These are phyloP conservation scores for Aphanomyces invadans DNA, from an alignment of 352 stramenopile species.

Conservation along the genomic window DNA sequence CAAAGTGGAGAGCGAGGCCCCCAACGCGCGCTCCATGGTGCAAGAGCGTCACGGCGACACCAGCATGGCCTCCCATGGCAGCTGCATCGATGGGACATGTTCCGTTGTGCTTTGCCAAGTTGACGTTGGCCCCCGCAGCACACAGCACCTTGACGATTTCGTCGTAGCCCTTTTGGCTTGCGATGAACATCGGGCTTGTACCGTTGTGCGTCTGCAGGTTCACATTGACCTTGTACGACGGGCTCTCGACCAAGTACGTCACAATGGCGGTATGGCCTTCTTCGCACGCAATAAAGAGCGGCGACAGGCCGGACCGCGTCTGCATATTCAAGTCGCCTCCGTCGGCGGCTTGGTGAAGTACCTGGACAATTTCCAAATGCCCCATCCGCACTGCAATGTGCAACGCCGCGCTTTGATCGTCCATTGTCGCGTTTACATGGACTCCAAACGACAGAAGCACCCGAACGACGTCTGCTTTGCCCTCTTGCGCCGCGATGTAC, in stretches of 20 bases:
- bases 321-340: conserved; percentile 47
- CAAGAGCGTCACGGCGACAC: conserved; percentile 51
- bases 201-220: conserved; percentile 46
- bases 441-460: conserved; percentile 41
- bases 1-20: conserved; percentile 62
- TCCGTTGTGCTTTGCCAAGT: conserved; percentile 60
- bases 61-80: conserved; percentile 50
- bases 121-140: conserved; percentile 39
- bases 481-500: conserved; percentile 75
- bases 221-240: conserved; percentile 24
- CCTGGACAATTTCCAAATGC: conserved; percentile 42
- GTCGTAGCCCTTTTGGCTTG: conserved; percentile 62
- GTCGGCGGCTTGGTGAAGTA: conserved; percentile 44
- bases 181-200: conserved; percentile 65
- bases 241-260: conserved; percentile 40
- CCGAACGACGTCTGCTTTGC: conserved; percentile 53
- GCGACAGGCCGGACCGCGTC: conserved; percentile 67
- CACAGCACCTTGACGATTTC: conserved; percentile 51
- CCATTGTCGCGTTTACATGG: conserved; percentile 60
- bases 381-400: conserved; percentile 78
- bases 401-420: conserved; percentile 66
- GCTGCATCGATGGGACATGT: conserved; percentile 67
- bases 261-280: conserved; percentile 66
- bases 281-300: conserved; percentile 78
- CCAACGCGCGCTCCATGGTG: conserved; percentile 55